Conservation (phyloP, 148 eudicot species). For the Diospyros kaki region DNA sequence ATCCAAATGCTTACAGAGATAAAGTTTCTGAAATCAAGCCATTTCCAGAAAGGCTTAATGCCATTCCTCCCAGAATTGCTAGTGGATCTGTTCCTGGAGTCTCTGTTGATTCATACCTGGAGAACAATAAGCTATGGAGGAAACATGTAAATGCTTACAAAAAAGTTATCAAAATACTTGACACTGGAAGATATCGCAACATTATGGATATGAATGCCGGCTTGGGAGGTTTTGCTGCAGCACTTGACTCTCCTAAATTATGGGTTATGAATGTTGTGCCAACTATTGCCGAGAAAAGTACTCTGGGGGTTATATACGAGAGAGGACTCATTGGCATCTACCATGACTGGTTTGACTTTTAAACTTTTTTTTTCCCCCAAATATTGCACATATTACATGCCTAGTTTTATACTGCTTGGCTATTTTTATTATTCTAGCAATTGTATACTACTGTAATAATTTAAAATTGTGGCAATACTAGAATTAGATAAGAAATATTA, state of each 20-base stretch:
- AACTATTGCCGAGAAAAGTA: conserved; percentile 72
- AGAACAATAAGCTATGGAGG: conserved; percentile 74
- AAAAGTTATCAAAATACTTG: conserved; percentile 60
- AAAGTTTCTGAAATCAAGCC: conserved; percentile 48
- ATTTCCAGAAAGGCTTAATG: conserved; percentile 82
- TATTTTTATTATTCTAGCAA: background rate
- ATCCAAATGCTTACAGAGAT: conserved; percentile 24
- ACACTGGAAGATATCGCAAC: conserved; percentile 91
- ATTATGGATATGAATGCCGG: conserved; percentile 99
- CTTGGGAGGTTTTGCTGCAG: conserved; percentile 96
- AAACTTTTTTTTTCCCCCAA: background rate
- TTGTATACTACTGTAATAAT: background rate
- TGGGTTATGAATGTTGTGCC: conserved; percentile 99
- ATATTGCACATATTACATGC: background rate
- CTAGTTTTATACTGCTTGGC: background rate
- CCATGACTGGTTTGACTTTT: conserved; percentile 71
- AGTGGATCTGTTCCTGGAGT: conserved; percentile 78
- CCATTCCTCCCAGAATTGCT: conserved; percentile 76
- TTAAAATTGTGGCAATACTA: background rate
- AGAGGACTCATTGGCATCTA: conserved; percentile 92
- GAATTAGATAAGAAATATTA: too few relatives aligned
- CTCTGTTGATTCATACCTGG: conserved; percentile 51
- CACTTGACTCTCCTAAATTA: conserved; percentile 66
- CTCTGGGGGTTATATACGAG: conserved; percentile 79
- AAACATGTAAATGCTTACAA: conserved; percentile 84